Conservation (phyloP, 768 basidiomycete species). For the Galerina marginata region DNA sequence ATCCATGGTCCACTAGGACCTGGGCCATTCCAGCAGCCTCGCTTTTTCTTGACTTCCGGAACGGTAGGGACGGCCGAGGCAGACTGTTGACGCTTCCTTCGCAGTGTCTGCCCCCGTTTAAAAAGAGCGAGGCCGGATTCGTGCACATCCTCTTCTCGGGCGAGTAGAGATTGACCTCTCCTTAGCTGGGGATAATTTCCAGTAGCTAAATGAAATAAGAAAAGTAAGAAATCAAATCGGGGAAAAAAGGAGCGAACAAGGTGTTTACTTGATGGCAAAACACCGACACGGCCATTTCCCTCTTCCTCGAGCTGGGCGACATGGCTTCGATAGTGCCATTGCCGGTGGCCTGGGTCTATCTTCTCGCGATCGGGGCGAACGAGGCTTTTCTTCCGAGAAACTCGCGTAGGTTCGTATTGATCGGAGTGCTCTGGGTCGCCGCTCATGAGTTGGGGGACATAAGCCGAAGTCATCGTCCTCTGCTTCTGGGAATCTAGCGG, state of each 20-base stretch:
- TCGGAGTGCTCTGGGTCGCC: constrained; percentile 48
- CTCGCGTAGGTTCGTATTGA: constrained; percentile 51
- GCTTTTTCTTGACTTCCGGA: constrained; percentile 41
- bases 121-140: constrained; percentile 94
- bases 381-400: constrained; percentile 88
- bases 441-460: constrained; percentile 36
- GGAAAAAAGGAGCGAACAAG: constrained; percentile 18
- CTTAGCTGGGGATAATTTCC: constrained; percentile 84
- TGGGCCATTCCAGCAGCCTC: constrained; percentile 74
- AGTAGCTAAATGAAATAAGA: constrained; percentile 53
- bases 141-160: constrained; percentile 86
- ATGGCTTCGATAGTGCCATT: constrained; percentile 93
- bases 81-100: constrained; percentile 64
- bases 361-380: constrained; percentile 94
- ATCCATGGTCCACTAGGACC: constrained; percentile 96
- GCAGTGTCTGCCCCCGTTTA: constrained; percentile 81
- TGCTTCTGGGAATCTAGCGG: constrained; percentile 62
- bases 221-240: constrained; percentile 17
- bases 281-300: constrained; percentile 64
- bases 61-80: constrained; percentile 42
- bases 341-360: constrained; percentile 91
- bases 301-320: constrained; percentile 80
- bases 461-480: constrained; percentile 51
- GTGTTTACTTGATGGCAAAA: constrained; percentile 82
- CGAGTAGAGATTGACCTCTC: constrained; percentile 89